Percentiles rank a stretch among this genome's conserved stretches.
phyloP scores from a whole-genome alignment of 208 protist genomes.

The Endotrypanum monterogeii region DNA sequence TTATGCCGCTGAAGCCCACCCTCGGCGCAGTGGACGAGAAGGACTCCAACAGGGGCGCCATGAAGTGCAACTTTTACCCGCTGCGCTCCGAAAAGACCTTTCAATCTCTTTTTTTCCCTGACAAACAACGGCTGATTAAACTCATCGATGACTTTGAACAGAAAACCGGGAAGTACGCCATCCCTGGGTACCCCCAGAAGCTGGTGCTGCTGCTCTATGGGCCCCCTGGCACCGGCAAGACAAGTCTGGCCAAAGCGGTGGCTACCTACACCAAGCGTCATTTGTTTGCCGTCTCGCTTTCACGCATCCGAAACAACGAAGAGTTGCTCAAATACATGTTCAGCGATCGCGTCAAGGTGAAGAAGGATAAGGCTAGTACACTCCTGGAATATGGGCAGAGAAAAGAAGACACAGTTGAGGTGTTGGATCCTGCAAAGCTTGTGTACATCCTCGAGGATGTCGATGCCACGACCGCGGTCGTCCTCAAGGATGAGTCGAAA shows the following conservation, averaged over 20 bases:
- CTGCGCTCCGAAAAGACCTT: slow-evolving; percentile 88
- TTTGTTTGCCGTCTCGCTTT: slow-evolving; percentile 86
- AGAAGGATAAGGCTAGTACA: slow-evolving; percentile 23
- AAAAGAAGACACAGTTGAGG: slow-evolving; percentile 5
- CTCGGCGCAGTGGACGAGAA: slow-evolving; percentile 14
- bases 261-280: slow-evolving; percentile 78
- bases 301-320: slow-evolving; percentile 77
- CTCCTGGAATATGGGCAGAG: background rate
- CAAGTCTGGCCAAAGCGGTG: slow-evolving; percentile 91
- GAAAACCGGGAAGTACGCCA: slow-evolving; percentile 83
- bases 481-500: slow-evolving; percentile 36
- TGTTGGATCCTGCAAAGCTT: slow-evolving; percentile 60
- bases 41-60: slow-evolving; percentile 15
- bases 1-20: slow-evolving; percentile 11
- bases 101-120: slow-evolving; percentile 89
- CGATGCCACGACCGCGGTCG: slow-evolving; percentile 71
- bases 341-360: slow-evolving; percentile 63
- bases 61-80: slow-evolving; percentile 68
- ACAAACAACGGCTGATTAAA: slow-evolving; percentile 73
- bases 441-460: slow-evolving; percentile 90
- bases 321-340: slow-evolving; percentile 89
- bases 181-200: slow-evolving; percentile 87
- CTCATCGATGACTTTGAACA: slow-evolving; percentile 83
- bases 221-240: slow-evolving; percentile 95
- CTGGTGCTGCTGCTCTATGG: slow-evolving; percentile 92